phyloP scores from a whole-genome alignment of 495 filamentous ascomycete genomes.

The Penicillium simplicissimum region DNA sequence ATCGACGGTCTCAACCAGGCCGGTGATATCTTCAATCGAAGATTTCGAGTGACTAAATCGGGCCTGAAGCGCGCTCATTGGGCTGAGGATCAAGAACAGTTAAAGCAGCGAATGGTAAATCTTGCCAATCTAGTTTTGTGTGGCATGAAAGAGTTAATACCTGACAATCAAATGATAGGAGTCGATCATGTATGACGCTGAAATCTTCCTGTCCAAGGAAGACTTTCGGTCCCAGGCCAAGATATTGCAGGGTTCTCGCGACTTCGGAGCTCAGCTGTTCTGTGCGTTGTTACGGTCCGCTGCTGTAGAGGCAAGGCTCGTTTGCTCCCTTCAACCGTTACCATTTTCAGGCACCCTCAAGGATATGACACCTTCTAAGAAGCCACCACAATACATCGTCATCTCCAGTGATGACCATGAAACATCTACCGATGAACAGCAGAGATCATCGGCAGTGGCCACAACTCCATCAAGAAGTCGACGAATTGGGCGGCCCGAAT shows the following conservation, averaged over 20 bases:
- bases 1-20: constrained; percentile 74
- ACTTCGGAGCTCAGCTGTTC: constrained; percentile 87
- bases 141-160: not conserved
- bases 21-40: constrained; percentile 62
- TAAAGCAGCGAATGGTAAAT: constrained; percentile 55
- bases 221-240: constrained; percentile 73
- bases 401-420: constrained; percentile 43
- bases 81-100: constrained; percentile 61
- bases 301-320: constrained; percentile 80
- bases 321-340: constrained; percentile 88
- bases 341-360: constrained; percentile 66
- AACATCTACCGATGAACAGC: constrained; percentile 30
- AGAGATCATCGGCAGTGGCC: constrained; percentile 7
- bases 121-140: not conserved
- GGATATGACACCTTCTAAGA: constrained; percentile 42
- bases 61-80: constrained; percentile 72
- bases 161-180: constrained; percentile 25
- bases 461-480: constrained; percentile 27
- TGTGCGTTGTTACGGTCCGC: constrained; percentile 78
- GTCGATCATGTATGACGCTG: constrained; percentile 39
- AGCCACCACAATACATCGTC: constrained; percentile 36
- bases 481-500: constrained; percentile 47
- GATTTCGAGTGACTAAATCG: constrained; percentile 67
- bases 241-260: constrained; percentile 72
- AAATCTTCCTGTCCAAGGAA: constrained; percentile 53